Base-by-base conservation (phyloP, 2,329 filamentous ascomycete species). In the Xylaria hypoxylon region DNA sequence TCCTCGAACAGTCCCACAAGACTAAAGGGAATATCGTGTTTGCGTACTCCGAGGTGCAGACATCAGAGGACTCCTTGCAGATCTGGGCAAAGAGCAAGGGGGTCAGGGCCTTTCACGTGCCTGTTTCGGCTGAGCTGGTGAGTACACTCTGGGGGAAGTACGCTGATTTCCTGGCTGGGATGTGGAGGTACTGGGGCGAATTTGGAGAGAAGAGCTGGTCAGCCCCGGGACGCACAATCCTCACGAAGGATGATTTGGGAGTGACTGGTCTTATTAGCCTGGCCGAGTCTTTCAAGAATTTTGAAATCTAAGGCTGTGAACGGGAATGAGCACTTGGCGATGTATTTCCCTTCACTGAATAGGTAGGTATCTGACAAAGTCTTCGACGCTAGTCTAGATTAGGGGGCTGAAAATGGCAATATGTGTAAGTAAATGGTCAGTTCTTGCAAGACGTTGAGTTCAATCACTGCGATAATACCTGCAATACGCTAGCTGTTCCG, bases 141-240 rank as follows among this genome's bases (percentile, higher is more conserved):
- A 28, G 44, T 7, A 19, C 22, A 0, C 48, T 66, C n/a, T 68
- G 63, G 62, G 66, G 66, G 2, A 52, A 57, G 24, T 51, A 59
- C 24, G 52, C 57, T 3, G 65, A 68, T 47, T 7, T 68, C 13
- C 28, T 68, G n/a, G 65, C 57, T 19, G 47, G 8, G 15, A 68
- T 68, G 65, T 68, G 65, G 66, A 62, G 66, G 45, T 68, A 62
- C 45, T 68, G 66, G 66, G 62, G 62, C 15, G 66, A 62, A 11
- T 58, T 22, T 35, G 38, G 51, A 10, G 59, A 68, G 31, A 68
- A 66, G 63, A 60, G 59, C 17, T 66, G 59, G 66, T 62, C 60
- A 2, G 26, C 40, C 3, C 64, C 65, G 33, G 65, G 65, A 55
- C 15, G 50, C 19, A 59, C 35, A 13, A 47, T 68, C 11, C 47